These are phyloP conservation scores for Biscogniauxia mediterranea DNA, from an alignment of 2,329 filamentous ascomycete species.

Conservation along the genomic window DNA sequence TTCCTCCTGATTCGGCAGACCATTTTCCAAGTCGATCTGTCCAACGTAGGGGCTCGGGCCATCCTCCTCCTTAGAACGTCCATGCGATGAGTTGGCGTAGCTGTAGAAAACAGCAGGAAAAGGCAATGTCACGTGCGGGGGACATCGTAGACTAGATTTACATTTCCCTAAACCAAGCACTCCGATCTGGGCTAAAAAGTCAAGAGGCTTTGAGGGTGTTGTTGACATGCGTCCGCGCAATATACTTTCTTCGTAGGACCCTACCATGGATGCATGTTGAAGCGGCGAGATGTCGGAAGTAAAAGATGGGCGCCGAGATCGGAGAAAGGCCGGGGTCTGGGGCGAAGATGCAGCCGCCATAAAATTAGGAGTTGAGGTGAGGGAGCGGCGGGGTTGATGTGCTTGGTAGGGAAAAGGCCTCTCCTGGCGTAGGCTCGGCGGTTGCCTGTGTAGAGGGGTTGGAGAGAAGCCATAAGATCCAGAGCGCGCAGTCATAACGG, in stretches of 20 bases:
- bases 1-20: conserved; percentile 55
- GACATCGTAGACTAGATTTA: conserved; percentile 80
- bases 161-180: conserved; percentile 88
- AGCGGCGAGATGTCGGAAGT: conserved; percentile 73
- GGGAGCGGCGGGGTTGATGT: conserved; percentile 73
- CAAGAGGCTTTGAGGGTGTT: conserved; percentile 84
- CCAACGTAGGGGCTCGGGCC: conserved; percentile 96
- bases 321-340: conserved; percentile 49
- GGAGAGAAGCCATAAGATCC: conserved; percentile 43
- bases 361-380: conserved; percentile 59
- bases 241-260: conserved; percentile 97
- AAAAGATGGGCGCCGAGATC: conserved; percentile 66
- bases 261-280: conserved; percentile 92
- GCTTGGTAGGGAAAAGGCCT: conserved; percentile 67
- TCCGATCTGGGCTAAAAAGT: conserved; percentile 93
- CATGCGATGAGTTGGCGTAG: conserved; percentile 68
- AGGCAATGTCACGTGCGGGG: conserved; percentile 82
- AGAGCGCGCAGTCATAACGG: conserved; percentile 62
- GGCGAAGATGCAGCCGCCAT: conserved; percentile 42
- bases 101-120: conserved; percentile 97
- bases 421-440: conserved; percentile 55
- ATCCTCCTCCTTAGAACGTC: conserved; percentile 67
- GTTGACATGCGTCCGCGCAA: conserved; percentile 95
- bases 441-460: conserved; percentile 29
- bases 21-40: conserved; percentile 85